Evolutionary conservation across 1,139 yeast genomes (phyloP).

Genomic region (Maudiozyma humilis): DNA sequence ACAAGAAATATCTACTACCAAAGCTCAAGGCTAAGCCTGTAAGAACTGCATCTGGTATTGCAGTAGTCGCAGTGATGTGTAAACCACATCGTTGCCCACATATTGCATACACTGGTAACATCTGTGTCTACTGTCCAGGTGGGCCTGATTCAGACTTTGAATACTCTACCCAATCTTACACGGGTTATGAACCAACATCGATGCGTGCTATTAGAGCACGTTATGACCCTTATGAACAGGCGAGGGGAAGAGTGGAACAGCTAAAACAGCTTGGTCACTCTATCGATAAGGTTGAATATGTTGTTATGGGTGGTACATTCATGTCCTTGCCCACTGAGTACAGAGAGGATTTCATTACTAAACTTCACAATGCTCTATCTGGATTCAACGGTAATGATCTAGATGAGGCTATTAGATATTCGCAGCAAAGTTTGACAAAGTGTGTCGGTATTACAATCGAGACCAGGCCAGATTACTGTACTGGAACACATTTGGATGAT

Average conservation of each 20-base stretch:
- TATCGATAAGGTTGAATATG: conserved; percentile 93
- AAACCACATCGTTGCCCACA: conserved; percentile 99
- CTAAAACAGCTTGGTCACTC: conserved; percentile 91
- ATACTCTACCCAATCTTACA: conserved; percentile 93
- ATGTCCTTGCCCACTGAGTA: conserved; percentile 90
- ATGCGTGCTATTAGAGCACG: conserved; percentile 98
- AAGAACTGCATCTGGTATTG: conserved; percentile 96
- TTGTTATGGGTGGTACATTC: conserved; percentile 98
- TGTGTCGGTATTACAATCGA: conserved; percentile 98
- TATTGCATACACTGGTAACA: conserved; percentile 96
- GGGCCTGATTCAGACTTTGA: conserved; percentile 99
- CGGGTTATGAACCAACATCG: conserved; percentile 98
- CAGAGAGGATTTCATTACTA: conserved; percentile 80
- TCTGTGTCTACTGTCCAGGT: conserved; percentile 98
- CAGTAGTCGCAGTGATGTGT: conserved; percentile 98
- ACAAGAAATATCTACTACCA: conserved; percentile 83
- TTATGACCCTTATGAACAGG: conserved; percentile 97
- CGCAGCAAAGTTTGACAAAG: conserved; percentile 91
- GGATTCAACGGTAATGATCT: conserved; percentile 84
- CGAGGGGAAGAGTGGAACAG: conserved; percentile 95
- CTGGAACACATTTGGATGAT: conserved; percentile 89
- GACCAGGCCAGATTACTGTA: conserved; percentile 97
- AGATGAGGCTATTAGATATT: conserved; percentile 82
- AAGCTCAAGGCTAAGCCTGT: conserved; percentile 96
- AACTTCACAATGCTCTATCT: conserved; percentile 87